Evolutionary conservation across 371 early-diverging fungal genomes (phyloP), one percentile per base, ranked within the genome.

Genomic region (Phascolomyces articulosus): DNA sequence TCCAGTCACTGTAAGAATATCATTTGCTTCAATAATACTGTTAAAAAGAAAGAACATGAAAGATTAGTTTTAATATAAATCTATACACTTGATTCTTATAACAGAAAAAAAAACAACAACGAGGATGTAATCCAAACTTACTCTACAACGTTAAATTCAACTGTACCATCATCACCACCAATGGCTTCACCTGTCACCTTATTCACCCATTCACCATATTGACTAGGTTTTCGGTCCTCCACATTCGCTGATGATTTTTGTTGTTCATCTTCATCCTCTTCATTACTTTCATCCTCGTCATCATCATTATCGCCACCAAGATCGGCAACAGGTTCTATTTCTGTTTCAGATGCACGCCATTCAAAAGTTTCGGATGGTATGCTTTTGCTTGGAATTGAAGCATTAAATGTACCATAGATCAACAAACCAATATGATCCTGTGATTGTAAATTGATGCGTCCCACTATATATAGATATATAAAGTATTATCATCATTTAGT

Each of bases 381-480:
- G 60, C 87, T 82, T 67, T 89, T 87, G 23, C 89, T 85, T 0
- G 96, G 91, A 57, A 97, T 96, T 16, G 96, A 95, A 15, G 96
- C 97, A 68, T 98, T 98, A 83, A 98, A 96, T 11, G 95, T 92
- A 44, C 95, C 93, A 74, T 91, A 93, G 58, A 96, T 85, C 65
- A 98, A 85, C 28, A 96, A 79, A 73, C 96, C 97, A 68, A 98
- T 92, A 68, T 98, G 98, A 75, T 95, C 95, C n/a, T 92, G 86
- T 58, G 96, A 95, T 63, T 96, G 95, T 53, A 95, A 86, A 78
- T 94, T 96, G 70, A 97, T 93, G 7, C 89, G 85, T 54, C 97
- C 98, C 34, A 84, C 93, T 90, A 72, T 59, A 55, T 24, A 58
- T 34, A 28, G 4, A 55, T 10, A 44, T n/a, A n/a, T n/a, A n/a